Base-by-base conservation (phyloP, 23 red algal species). In the Gracilariopsis chorda region DNA sequence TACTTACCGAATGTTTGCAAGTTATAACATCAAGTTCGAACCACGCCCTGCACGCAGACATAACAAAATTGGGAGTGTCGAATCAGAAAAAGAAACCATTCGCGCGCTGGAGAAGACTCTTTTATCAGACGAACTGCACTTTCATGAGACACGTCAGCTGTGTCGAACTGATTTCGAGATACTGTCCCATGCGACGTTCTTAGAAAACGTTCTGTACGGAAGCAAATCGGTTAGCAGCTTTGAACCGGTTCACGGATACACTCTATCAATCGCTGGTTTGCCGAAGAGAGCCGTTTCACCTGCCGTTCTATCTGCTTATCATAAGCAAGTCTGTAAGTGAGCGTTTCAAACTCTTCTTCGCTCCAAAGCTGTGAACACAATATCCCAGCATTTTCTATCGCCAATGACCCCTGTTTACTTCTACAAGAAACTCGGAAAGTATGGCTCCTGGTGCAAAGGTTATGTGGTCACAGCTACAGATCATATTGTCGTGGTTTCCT, bases 151-250 rank as follows among this genome's bases (percentile, higher is more conserved):
- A n/a, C n/a, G n/a, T n/a, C 59, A 64, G 25, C 21, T 64, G 2
- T 64, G 13, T 23, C 59, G n/a, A n/a, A n/a, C n/a, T n/a, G n/a
- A n/a, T n/a, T n/a, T n/a, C n/a, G n/a, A n/a, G n/a, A n/a, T n/a
- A 30, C 59, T 64, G 27, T 83, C 53, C 8, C 27, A 39, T 19
- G 78, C 42, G 27, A 64, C 78, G 10, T 63, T 83, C 30, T 33
- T 83, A 4, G 41, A 44, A 16, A 83, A 64, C 29, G 57, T 64
- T 20, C 78, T 83, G 21, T 61, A 61, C 17, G 53, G 78, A 16
- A 83, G 42, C 42, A 83, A 83, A 34, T 44, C 28, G 55, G 49
- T 64, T 33, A 83, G 78, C 53, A 61, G 33, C 56, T 83, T 83
- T 43, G 55, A 83, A 45, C 51, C 0, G 32, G 51, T 21, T 11